A percentile compares a stretch with the other conserved stretches of the same genome.
These are phyloP conservation scores for Penicillium sp. DNA, from an alignment of 2,329 filamentous ascomycete genomes.

Conservation along the genomic window DNA sequence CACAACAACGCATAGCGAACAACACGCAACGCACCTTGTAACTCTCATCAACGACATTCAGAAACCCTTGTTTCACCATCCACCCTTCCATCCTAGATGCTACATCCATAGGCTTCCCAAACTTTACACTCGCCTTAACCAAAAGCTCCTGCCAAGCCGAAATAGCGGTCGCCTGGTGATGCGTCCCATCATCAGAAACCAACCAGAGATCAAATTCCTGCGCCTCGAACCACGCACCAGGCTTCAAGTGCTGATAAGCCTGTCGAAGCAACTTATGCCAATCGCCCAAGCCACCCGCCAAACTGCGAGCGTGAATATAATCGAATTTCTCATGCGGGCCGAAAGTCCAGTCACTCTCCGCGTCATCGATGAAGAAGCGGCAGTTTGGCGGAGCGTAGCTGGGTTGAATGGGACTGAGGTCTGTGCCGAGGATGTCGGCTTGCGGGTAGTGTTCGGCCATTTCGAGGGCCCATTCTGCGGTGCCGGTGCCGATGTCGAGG, in stretches of 20 bases:
- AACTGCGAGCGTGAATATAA: conserved; percentile 40
- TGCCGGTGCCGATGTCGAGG: conserved; percentile 37
- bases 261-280: conserved; percentile 34
- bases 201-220: conserved; percentile 35
- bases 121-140: conserved; percentile 30
- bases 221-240: conserved; percentile 40
- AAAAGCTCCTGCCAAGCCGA: conserved; percentile 33
- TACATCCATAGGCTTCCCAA: conserved; percentile 39
- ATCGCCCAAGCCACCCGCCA: conserved; percentile 41
- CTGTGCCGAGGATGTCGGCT: conserved; percentile 39
- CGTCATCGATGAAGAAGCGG: conserved; percentile 50
- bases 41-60: conserved; percentile 34
- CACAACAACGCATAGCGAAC: neutral
- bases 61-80: conserved; percentile 35
- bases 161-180: conserved; percentile 23
- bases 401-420: conserved; percentile 39
- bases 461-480: conserved; percentile 43
- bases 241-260: conserved; percentile 34
- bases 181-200: conserved; percentile 36
- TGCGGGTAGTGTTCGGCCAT: conserved; percentile 43
- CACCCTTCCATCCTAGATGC: conserved; percentile 29
- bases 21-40: conserved; percentile 32
- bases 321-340: conserved; percentile 41
- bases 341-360: conserved; percentile 44
- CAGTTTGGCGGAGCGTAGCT: conserved; percentile 52